These are phyloP conservation scores for Leptosphaerulina australis DNA, from an alignment of 2,329 filamentous ascomycete species.

Conservation along the genomic window DNA sequence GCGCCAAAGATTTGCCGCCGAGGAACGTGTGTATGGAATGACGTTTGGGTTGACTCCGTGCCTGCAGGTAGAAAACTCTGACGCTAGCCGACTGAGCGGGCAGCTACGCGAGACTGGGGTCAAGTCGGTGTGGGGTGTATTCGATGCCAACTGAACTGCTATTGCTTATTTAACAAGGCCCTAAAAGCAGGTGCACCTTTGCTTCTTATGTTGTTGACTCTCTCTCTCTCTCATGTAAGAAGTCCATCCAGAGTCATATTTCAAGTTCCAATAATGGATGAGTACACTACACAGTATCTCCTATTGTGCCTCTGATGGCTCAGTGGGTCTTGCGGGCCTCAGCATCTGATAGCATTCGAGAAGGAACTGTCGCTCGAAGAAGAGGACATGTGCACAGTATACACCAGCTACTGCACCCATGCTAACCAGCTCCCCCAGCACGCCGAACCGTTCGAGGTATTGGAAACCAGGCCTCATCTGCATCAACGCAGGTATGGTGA, in stretches of 20 bases:
- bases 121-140: constrained; percentile 6
- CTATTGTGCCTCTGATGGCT: neutral
- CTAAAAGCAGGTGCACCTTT: neutral
- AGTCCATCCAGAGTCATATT: too few relatives aligned
- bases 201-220: too few relatives aligned
- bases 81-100: constrained; percentile 21
- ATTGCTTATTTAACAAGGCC: neutral
- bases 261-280: too few relatives aligned
- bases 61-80: constrained; percentile 25
- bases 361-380: constrained; percentile 42
- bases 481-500: constrained; percentile 48
- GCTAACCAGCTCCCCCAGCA: constrained; percentile 51
- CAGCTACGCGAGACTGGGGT: constrained; percentile 15
- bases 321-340: constrained; percentile 18
- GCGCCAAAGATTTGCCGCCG: constrained; percentile 20
- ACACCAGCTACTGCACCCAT: constrained; percentile 46
- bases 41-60: constrained; percentile 22
- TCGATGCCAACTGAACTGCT: neutral
- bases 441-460: constrained; percentile 44
- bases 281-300: too few relatives aligned
- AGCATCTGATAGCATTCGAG: constrained; percentile 45
- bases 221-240: too few relatives aligned
- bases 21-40: constrained; percentile 22
- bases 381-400: constrained; percentile 45
- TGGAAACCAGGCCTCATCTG: constrained; percentile 31